phyloP scores from a whole-genome alignment of 345 rosid genomes.

The Eucalyptus curtisii region DNA sequence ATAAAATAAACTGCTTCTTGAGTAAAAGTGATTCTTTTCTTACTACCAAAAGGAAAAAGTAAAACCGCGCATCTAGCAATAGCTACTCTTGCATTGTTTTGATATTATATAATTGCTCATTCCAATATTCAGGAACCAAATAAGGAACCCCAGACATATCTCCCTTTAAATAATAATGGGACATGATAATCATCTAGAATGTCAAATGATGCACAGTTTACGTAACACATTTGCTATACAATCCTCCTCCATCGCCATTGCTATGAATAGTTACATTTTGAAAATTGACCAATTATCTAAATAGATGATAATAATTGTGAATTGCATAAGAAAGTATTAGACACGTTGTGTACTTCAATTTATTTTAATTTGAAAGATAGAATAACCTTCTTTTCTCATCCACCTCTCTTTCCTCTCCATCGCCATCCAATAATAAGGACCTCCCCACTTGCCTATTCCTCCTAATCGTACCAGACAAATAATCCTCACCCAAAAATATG shows the following conservation, averaged over 20 bases:
- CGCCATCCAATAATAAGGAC: neutral
- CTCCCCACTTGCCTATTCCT: neutral
- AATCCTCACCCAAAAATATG: neutral
- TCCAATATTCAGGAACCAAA: neutral
- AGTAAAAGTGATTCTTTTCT: neutral
- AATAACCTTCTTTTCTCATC: neutral
- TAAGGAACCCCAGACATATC: neutral
- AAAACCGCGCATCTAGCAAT: neutral
- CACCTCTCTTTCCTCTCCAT: neutral
- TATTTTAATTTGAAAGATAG: neutral
- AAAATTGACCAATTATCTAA: neutral
- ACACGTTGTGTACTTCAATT: neutral
- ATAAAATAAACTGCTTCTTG: too few species aligned
- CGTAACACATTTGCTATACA: neutral
- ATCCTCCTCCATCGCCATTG: neutral
- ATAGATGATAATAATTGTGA: neutral
- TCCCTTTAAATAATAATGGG: neutral
- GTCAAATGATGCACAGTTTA: neutral
- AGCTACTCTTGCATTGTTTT: neutral
- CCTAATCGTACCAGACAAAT: neutral
- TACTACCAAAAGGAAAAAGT: neutral
- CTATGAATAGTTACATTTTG: neutral
- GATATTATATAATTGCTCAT: neutral
- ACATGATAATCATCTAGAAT: too few species aligned
- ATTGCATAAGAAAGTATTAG: neutral